A percentile compares a stretch with the other conserved stretches of the same genome.
These are phyloP conservation scores for Hirsutella thompsonii DNA, from an alignment of 2,329 filamentous ascomycete species.

Conservation along the genomic window DNA sequence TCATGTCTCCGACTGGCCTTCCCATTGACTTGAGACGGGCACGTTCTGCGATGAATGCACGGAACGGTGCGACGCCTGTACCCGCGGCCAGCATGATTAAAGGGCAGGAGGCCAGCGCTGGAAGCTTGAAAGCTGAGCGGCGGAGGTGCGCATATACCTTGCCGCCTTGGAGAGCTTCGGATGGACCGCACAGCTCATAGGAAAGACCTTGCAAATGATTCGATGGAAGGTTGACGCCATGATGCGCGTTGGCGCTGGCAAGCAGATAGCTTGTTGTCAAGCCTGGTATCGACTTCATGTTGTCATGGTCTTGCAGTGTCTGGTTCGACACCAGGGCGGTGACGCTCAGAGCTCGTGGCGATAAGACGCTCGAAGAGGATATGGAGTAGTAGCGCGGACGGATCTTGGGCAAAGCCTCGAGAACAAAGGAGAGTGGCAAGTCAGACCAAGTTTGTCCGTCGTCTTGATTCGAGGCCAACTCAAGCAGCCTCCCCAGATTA, in stretches of 20 bases:
- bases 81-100: slow-evolving; percentile 39
- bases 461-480: slow-evolving; percentile 3
- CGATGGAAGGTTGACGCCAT: background rate
- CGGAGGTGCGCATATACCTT: slow-evolving; percentile 4
- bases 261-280: background rate
- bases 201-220: background rate
- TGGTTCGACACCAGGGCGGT: slow-evolving; percentile 1
- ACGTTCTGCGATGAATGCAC: slow-evolving; percentile 14
- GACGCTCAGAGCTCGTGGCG: slow-evolving; percentile 5
- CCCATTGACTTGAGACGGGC: slow-evolving; percentile 9
- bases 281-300: background rate
- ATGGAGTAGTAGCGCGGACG: slow-evolving; percentile 48
- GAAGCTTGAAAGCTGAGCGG: slow-evolving; percentile 31
- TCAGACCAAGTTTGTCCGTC: slow-evolving; percentile 9
- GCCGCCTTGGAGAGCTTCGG: background rate
- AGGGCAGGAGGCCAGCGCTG: slow-evolving; percentile 25
- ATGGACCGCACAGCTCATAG: background rate
- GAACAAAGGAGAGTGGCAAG: slow-evolving; percentile 33
- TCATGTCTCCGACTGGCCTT: slow-evolving; percentile 10
- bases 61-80: slow-evolving; percentile 32
- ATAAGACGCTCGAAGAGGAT: slow-evolving; percentile 36
- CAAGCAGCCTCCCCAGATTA: slow-evolving; percentile 13
- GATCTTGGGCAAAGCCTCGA: slow-evolving; percentile 38
- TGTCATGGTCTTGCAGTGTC: background rate
- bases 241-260: background rate